Conservation (phyloP, 805 yeast species). For the Spathaspora sp. region DNA sequence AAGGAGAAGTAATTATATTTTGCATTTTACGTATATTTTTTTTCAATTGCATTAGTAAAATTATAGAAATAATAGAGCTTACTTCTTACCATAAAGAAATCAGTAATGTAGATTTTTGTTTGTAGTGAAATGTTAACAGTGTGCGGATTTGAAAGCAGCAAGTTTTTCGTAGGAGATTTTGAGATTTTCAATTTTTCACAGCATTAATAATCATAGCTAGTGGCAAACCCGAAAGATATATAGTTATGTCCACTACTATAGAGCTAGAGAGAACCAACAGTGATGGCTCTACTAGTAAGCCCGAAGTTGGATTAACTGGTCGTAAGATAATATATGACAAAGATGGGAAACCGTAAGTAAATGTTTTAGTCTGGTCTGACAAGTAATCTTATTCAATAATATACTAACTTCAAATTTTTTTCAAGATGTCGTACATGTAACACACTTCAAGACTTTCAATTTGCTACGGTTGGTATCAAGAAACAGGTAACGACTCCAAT, state of each 20-base stretch:
- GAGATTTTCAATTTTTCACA: neutral
- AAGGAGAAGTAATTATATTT: neutral
- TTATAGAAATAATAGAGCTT: too few species aligned
- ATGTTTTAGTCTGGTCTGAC: neutral
- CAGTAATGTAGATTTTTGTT: neutral
- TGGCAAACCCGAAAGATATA: neutral
- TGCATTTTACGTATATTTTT: neutral
- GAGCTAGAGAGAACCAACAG: neutral
- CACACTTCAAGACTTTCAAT: constrained; percentile 71
- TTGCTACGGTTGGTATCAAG: constrained; percentile 38
- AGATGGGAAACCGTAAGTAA: constrained; percentile 88
- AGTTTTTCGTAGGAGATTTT: neutral
- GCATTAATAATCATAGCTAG: neutral
- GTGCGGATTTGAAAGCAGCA: neutral
- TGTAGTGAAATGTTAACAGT: too few species aligned
- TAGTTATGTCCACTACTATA: neutral
- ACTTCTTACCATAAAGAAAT: too few species aligned
- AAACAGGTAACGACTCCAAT: constrained; percentile 1
- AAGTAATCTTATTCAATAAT: neutral
- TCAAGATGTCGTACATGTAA: constrained; percentile 84
- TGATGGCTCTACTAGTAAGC: constrained; percentile 16
- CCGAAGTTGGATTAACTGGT: constrained; percentile 57
- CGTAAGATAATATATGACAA: constrained; percentile 72
- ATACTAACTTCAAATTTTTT: constrained; percentile 5
- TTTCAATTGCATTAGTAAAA: too few species aligned